Conservation (phyloP, 345 rosid genomes). For the Chamaenerion angustifolium region DNA sequence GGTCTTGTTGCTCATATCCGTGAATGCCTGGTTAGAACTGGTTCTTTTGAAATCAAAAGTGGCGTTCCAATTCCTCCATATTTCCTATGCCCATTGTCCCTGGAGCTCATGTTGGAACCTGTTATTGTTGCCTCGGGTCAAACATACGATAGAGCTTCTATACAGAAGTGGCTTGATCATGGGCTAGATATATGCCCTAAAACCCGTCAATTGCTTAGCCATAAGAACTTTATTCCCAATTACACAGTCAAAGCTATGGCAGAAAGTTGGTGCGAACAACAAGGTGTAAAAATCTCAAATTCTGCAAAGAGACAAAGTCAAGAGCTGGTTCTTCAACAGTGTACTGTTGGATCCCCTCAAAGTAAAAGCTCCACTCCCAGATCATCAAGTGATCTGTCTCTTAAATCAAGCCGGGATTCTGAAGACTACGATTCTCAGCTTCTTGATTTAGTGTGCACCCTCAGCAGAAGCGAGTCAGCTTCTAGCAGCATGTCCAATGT, state of each 20-base stretch:
- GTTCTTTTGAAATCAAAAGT: conserved; percentile 35
- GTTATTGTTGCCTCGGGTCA: conserved; percentile 92
- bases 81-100: conserved; percentile 76
- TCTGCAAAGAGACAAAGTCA: conserved; percentile 16
- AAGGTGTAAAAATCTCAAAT: conserved; percentile 26
- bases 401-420: conserved; percentile 34
- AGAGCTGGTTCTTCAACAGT: too few species aligned
- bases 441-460: conserved; percentile 44
- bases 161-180: conserved; percentile 76
- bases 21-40: conserved; percentile 45
- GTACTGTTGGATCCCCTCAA: conserved; percentile 31
- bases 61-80: conserved; percentile 59
- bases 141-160: conserved; percentile 79
- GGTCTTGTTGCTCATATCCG: conserved; percentile 52
- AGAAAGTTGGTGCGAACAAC: conserved; percentile 67
- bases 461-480: conserved; percentile 73
- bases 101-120: conserved; percentile 87
- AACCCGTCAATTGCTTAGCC: conserved; percentile 51
- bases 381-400: conserved; percentile 38
- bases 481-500: conserved; percentile 59
- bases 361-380: conserved; percentile 50
- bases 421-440: conserved; percentile 35
- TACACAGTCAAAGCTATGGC: conserved; percentile 90
- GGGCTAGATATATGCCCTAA: conserved; percentile 79
- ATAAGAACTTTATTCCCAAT: conserved; percentile 76